Conservation (phyloP, 331 rosid genomes). For the Acacia concinna region DNA sequence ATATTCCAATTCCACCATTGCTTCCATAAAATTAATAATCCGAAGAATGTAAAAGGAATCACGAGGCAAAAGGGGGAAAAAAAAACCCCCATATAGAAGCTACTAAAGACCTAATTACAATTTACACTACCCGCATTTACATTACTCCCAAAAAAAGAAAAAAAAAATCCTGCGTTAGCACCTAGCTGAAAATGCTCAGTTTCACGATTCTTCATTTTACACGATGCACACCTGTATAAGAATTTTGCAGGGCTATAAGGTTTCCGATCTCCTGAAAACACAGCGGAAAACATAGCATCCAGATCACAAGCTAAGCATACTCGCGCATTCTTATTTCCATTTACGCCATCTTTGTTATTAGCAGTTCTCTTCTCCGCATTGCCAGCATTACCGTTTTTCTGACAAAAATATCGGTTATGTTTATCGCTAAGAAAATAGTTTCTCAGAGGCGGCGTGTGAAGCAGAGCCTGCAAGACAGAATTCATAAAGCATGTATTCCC, state of each 20-base stretch:
- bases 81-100: not conserved
- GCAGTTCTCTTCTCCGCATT: conserved; percentile 35
- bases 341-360: conserved; percentile 27
- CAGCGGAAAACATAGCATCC: conserved; percentile 83
- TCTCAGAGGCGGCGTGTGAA: conserved; percentile 93
- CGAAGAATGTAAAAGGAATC: not conserved
- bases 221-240: conserved; percentile 64
- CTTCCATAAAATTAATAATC: not conserved
- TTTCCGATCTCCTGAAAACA: conserved; percentile 75
- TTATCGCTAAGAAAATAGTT: conserved; percentile 88
- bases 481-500: conserved; percentile 97
- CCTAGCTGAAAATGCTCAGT: not conserved
- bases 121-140: not conserved
- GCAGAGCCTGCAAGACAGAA: conserved; percentile 90
- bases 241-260: conserved; percentile 94
- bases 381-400: conserved; percentile 50
- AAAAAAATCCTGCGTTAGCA: not conserved
- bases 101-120: not conserved
- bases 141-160: not conserved
- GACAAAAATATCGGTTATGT: conserved; percentile 76
- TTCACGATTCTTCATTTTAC: not conserved
- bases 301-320: conserved; percentile 85
- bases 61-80: not conserved
- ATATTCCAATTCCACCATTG: not conserved
- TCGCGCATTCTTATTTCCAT: conserved; percentile 43